Conservation (phyloP, 129 eudicot genomes). For the Arctium minus region DNA sequence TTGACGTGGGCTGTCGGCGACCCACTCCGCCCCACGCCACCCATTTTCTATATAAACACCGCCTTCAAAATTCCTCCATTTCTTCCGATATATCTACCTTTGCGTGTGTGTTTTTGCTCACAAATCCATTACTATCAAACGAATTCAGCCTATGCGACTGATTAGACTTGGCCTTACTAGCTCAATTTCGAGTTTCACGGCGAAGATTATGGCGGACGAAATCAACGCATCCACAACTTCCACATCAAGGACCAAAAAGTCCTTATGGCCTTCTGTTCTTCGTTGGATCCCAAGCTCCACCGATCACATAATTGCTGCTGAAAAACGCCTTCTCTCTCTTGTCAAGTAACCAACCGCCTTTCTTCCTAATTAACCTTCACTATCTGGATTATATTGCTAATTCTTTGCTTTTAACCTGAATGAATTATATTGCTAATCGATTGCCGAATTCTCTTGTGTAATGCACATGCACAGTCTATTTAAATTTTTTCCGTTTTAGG, state of each 20-base stretch:
- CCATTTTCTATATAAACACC: constrained; percentile 7
- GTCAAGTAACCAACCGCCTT: constrained; percentile 58
- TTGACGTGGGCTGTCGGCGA: constrained; percentile 27
- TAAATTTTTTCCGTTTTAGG: neutral
- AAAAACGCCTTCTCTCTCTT: constrained; percentile 84
- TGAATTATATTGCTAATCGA: neutral
- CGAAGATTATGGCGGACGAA: constrained; percentile 48
- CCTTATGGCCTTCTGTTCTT: constrained; percentile 48
- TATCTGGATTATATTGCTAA: neutral
- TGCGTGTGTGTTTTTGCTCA: neutral
- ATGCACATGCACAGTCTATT: neutral
- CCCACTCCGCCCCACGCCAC: neutral
- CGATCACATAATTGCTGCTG: constrained; percentile 87
- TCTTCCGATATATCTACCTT: neutral
- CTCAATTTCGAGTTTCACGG: constrained; percentile 16
- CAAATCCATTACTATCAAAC: neutral
- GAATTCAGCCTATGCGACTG: constrained; percentile 1
- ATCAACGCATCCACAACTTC: constrained; percentile 19
- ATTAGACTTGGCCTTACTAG: neutral
- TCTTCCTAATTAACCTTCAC: neutral
- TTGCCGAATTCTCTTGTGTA: neutral
- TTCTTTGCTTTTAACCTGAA: neutral
- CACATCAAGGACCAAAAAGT: constrained; percentile 19
- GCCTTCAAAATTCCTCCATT: constrained; percentile 7
- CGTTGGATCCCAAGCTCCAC: constrained; percentile 90